Base-by-base conservation (phyloP, 768 basidiomycete species). In the Russula virescens region DNA sequence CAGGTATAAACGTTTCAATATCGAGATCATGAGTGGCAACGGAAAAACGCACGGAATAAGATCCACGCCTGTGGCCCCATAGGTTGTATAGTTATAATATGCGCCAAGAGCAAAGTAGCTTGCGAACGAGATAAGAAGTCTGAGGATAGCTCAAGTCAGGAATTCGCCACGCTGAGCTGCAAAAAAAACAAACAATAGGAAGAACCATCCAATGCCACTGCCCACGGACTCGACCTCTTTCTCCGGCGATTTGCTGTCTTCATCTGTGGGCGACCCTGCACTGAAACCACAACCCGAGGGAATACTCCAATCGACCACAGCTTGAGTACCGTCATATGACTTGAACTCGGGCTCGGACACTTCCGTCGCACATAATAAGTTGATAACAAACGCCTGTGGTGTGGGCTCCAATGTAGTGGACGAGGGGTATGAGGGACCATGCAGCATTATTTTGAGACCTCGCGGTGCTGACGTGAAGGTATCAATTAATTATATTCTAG, bases 151-250 rank as follows among this genome's bases (percentile, higher is more conserved):
- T 46, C 61, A 59, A 56, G 47, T 65, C 34, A 61, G 58, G 11
- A 13, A 26, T 13, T 19, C n/a, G 18, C 54, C 55, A 21, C 11
- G 19, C 49, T 40, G 9, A 35, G 42, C 31, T 31, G 8, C 31
- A 48, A 18, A 7, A 1, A 54, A 38, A 14, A 73, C 89, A 73
- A 73, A 89, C 91, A 92, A 77, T 34, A 92, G 77, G 78, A 94
- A 89, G 77, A 94, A 94, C 81, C 89, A 93, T 3, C 90, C 88
- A n/a, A 95, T 76, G 25, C 87, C 89, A 72, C 86, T 90, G 4
- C 86, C 88, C 26, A 83, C 80, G 0, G 64, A 53, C 66, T 69
- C 66, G 26, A 25, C 60, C 23, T 70, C 64, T 49, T 61, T 59
- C n/a, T 31, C 31, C 8, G 66, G 65, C 25, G 77, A 71, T 40